These are phyloP conservation scores for Lactarius tabidus DNA, from an alignment of 768 basidiomycete species.

Conservation along the genomic window DNA sequence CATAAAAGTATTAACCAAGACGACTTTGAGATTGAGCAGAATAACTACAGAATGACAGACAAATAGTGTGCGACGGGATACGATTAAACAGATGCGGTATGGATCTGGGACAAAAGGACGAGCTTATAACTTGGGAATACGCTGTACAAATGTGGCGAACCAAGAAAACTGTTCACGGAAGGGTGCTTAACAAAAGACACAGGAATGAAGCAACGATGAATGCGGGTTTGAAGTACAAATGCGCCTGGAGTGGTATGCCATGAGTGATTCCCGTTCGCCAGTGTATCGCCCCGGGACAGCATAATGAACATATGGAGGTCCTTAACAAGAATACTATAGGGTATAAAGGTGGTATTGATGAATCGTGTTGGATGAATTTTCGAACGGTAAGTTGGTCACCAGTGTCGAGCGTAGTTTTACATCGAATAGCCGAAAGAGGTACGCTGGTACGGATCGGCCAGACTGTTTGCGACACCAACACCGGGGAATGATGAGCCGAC, in stretches of 20 bases:
- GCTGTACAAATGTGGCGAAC: conserved; percentile 35
- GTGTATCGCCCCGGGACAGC: conserved; percentile 25
- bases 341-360: conserved; percentile 25
- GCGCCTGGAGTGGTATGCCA: conserved; percentile 37
- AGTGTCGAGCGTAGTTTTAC: conserved; percentile 43
- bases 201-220: conserved; percentile 31
- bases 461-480: conserved; percentile 45
- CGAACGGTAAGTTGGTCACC: conserved; percentile 10
- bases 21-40: conserved; percentile 34
- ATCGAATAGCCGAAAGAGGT: conserved; percentile 74
- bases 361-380: conserved; percentile 12
- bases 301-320: conserved; percentile 28
- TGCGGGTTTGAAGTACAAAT: conserved; percentile 39
- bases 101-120: conserved; percentile 30
- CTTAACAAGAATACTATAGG: conserved; percentile 26
- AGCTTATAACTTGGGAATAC: conserved; percentile 28
- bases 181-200: conserved; percentile 31
- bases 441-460: conserved; percentile 75
- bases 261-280: conserved; percentile 31
- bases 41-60: conserved; percentile 72
- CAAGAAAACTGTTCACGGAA: conserved; percentile 31
- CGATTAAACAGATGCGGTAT: conserved; percentile 60
- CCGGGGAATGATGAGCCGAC: conserved; percentile 47
- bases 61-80: conserved; percentile 56
- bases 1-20: conserved; percentile 18